phyloP scores from a whole-genome alignment of 2,329 filamentous ascomycete genomes.

The Apiospora phragmitis region DNA sequence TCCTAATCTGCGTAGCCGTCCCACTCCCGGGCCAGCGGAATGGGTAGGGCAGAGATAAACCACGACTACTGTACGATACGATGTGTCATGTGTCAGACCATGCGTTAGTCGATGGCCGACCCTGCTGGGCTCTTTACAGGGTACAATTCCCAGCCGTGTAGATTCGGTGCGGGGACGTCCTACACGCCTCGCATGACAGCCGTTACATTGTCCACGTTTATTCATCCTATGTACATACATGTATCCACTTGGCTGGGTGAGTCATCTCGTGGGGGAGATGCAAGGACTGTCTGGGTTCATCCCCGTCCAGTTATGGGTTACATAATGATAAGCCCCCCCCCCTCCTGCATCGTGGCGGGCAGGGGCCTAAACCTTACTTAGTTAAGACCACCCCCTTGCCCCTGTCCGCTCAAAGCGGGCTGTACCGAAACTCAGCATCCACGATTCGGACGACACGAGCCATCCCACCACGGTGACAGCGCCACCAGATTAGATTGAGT shows the following conservation, averaged over 20 bases:
- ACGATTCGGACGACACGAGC: not conserved
- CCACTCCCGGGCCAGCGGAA: not conserved
- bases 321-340: no score
- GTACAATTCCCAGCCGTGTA: not conserved
- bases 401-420: no score
- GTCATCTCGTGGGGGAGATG: not conserved
- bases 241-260: no score
- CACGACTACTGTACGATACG: not conserved
- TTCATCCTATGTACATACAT: no score
- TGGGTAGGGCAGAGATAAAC: not conserved
- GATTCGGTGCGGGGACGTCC: not conserved
- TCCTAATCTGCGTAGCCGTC: not conserved
- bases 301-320: not conserved
- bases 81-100: not conserved
- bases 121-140: not conserved
- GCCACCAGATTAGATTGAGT: not conserved
- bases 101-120: not conserved
- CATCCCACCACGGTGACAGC: not conserved
- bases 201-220: no score
- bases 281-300: no score
- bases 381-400: no score
- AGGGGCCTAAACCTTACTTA: no score
- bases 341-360: not conserved
- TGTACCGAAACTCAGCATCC: not conserved
- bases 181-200: no score